phyloP scores from a whole-genome alignment of 225 moss, liverwort and hornwort genomes.

The Takakia lepidozioides region DNA sequence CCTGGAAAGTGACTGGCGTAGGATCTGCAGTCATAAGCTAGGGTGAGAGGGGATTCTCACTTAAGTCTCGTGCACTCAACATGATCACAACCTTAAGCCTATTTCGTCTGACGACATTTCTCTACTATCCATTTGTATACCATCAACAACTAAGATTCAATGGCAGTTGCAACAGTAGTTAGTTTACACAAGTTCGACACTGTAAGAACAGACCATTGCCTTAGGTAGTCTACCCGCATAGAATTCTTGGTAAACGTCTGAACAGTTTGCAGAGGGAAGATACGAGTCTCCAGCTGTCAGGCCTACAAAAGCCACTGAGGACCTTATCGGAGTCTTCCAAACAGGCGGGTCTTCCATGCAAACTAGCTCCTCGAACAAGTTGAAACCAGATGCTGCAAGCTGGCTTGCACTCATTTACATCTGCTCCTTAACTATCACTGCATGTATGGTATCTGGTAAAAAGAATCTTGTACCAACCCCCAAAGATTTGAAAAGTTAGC shows the following conservation, averaged over 20 bases:
- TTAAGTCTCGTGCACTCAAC: no score
- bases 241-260: conserved; percentile 19
- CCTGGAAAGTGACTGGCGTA: conserved; percentile 23
- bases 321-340: conserved; percentile 19
- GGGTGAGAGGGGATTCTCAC: not conserved
- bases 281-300: conserved; percentile 34
- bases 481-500: not conserved
- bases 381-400: conserved; percentile 33
- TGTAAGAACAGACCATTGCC: not conserved
- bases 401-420: conserved; percentile 22
- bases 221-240: conserved; percentile 22
- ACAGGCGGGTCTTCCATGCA: conserved; percentile 17
- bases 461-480: conserved; percentile 18
- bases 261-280: conserved; percentile 22
- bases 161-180: not conserved
- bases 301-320: conserved; percentile 32
- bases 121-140: not conserved
- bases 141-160: not conserved
- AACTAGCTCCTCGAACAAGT: conserved; percentile 26
- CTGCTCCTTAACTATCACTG: conserved; percentile 21
- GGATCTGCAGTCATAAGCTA: conserved; percentile 29
- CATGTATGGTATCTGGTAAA: conserved; percentile 24
- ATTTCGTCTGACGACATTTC: not conserved
- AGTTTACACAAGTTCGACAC: not conserved
- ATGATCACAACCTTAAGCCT: not conserved